These are phyloP conservation scores for Diplodia mutila DNA, from an alignment of 2,329 filamentous ascomycete genomes.

Conservation along the genomic window DNA sequence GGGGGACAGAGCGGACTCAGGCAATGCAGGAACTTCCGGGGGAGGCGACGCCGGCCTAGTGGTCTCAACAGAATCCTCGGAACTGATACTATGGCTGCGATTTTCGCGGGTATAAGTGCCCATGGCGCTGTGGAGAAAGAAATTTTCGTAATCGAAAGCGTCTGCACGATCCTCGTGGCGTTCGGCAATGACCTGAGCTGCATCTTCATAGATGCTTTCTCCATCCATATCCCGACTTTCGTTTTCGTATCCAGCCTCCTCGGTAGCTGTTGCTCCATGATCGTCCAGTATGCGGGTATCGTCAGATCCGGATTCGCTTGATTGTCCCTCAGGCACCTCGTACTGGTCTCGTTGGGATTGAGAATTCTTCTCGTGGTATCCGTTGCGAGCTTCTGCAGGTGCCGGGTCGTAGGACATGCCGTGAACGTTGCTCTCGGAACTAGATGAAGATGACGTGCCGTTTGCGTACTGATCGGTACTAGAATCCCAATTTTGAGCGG, in stretches of 20 bases:
- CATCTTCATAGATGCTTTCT: constrained; percentile 24
- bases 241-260: constrained; percentile 41
- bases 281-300: constrained; percentile 25
- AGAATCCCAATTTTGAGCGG: constrained; percentile 63
- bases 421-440: constrained; percentile 22
- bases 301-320: constrained; percentile 17
- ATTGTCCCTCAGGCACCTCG: constrained; percentile 33
- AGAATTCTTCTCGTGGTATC: neutral
- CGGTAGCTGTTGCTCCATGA: constrained; percentile 32
- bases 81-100: constrained; percentile 61
- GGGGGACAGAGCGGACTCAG: constrained; percentile 37
- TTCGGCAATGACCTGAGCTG: constrained; percentile 32
- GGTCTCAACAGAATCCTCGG: constrained; percentile 57
- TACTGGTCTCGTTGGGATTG: constrained; percentile 32
- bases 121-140: constrained; percentile 91
- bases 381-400: neutral
- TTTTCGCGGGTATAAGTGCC: constrained; percentile 68
- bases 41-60: constrained; percentile 42
- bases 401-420: neutral
- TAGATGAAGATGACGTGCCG: constrained; percentile 9
- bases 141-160: constrained; percentile 95
- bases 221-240: constrained; percentile 44
- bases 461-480: constrained; percentile 40
- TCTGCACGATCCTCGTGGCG: constrained; percentile 93
- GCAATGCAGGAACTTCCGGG: constrained; percentile 30